These are phyloP conservation scores for Arachnopeziza araneosa DNA, from an alignment of 2,329 filamentous ascomycete genomes.

Conservation along the genomic window DNA sequence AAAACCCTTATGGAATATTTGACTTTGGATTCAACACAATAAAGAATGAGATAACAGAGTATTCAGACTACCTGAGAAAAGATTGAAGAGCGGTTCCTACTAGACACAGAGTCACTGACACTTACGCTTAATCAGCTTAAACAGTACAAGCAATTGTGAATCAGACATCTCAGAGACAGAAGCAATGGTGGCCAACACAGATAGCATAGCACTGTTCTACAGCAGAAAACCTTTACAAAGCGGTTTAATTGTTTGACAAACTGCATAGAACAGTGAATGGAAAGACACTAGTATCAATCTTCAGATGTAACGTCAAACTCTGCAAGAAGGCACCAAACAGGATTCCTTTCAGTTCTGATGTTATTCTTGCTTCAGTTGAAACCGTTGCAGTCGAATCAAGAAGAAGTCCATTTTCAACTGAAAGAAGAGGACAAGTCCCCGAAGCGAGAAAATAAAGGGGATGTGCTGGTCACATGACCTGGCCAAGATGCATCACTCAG, in stretches of 20 bases:
- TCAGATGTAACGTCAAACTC: background rate
- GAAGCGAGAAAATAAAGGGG: background rate
- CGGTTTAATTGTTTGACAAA: background rate
- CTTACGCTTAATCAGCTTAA: background rate
- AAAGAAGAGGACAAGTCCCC: background rate
- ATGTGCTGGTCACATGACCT: background rate
- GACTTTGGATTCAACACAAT: no score
- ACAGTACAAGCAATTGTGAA: background rate
- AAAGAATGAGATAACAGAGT: no score
- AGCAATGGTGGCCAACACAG: background rate
- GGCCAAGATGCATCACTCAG: no score
- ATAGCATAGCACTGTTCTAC: background rate
- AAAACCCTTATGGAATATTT: no score
- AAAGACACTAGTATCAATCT: background rate
- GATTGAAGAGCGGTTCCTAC: no score
- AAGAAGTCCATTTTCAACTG: no score
- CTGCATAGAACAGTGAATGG: background rate
- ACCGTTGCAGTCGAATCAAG: no score
- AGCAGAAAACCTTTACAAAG: background rate
- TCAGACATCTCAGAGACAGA: background rate
- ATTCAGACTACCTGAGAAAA: no score
- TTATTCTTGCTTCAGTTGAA: background rate
- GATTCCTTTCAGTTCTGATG: background rate
- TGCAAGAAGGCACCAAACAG: background rate
- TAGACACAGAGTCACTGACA: no score